phyloP scores from a whole-genome alignment of 805 yeast species.

The Yarrowia osloensis region DNA sequence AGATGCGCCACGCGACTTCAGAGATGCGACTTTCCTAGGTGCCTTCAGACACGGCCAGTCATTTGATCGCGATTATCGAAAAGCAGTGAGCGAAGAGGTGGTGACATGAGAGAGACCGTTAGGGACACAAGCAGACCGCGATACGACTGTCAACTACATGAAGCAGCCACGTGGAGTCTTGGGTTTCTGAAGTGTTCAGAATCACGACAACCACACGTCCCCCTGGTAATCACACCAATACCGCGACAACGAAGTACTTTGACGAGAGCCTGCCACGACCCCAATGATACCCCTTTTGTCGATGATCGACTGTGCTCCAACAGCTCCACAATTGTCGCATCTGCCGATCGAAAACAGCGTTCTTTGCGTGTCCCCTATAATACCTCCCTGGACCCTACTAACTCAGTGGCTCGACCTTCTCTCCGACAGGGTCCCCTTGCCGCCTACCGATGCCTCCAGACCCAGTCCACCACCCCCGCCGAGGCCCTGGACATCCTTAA shows the following conservation, averaged over 20 bases:
- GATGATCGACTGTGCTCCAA: not conserved
- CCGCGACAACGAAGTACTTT: not conserved
- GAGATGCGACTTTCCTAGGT: not conserved
- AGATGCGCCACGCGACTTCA: not conserved
- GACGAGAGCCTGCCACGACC: not conserved
- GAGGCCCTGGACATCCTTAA: constrained; percentile 70
- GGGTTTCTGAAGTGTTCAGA: not conserved
- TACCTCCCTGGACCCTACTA: not conserved
- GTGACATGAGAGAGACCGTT: not conserved
- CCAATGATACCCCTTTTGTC: not conserved
- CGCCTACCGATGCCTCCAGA: constrained; percentile 35
- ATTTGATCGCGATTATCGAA: not conserved
- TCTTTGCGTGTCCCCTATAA: too few species aligned
- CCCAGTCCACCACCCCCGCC: constrained; percentile 57
- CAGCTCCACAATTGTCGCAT: not conserved
- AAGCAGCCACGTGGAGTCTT: not conserved
- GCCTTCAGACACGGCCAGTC: not conserved
- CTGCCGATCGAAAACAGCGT: too few species aligned
- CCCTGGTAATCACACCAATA: not conserved
- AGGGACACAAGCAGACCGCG: not conserved
- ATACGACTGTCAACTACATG: not conserved
- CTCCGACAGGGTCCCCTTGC: constrained; percentile 19
- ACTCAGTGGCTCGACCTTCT: constrained; percentile 28
- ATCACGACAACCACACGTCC: not conserved
- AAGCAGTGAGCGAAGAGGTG: not conserved